Evolutionary conservation across 2,329 filamentous ascomycete species (phyloP), one percentile per base, ranked within the genome.

Genomic region (Botrytis aclada): DNA sequence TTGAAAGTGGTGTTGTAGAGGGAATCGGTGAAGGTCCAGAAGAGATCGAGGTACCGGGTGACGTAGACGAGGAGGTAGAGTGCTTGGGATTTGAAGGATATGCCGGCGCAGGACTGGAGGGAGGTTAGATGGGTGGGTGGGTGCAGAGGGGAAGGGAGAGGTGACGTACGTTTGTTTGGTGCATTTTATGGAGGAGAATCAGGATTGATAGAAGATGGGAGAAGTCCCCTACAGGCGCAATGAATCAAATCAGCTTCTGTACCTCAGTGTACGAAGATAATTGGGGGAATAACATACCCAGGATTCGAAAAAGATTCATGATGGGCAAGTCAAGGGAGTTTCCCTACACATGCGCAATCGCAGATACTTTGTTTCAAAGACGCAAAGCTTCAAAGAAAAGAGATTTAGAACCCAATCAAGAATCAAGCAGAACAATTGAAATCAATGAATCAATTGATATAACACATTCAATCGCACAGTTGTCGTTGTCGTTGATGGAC

Each of bases 1-100:
- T 99, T 99, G 87, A 98, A 98, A 80, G 93, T 84, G 74, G 96
- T 91, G 85, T 98, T 98, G 89, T 98, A 99, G 76, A 93, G 83
- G 80, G 74, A 78, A 70, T 80, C 77, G 81, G 92, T 95, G 81
- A 91, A 90, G 75, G 89, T 92, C 89, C 90, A 94, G 83, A 98
- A 95, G 74, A 98, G 88, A 82, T 99, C 94, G 75, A 99, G 88
- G 83, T 99, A 99, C 81, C 96, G 90, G 75, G 95, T 97, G 61
- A 97, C 82, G 83, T 99, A 99, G 79, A 99, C 96, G 62, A 97
- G 85, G 78, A 98, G 86, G 84, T 99, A 99, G 73, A 99, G 88
- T 69, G 91, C 93, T 87, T 99, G 96, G 75, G 95, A 98, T 83
- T 99, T 99, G 88, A 99, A 98, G 25, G 96, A 99, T 83, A 99